A percentile compares a stretch with the other conserved stretches of the same genome.
Evolutionary conservation across 768 basidiomycete species (phyloP).

Genomic region (Calocera viscosa): DNA sequence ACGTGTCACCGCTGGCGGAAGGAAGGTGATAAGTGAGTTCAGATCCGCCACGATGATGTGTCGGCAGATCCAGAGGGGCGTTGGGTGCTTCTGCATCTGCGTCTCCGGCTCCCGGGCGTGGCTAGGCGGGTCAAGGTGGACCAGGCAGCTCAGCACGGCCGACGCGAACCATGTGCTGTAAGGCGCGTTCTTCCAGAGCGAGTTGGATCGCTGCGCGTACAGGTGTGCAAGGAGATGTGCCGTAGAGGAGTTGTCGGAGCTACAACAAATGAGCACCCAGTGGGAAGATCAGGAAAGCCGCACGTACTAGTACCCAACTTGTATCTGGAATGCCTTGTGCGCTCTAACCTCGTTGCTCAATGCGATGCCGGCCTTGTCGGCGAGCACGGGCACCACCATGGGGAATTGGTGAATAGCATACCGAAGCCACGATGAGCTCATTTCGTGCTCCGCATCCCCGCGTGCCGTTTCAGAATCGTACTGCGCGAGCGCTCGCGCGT

Average conservation of each 20-base stretch:
- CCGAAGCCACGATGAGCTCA: conserved; percentile 54
- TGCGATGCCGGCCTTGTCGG: conserved; percentile 68
- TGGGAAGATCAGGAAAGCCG: not conserved
- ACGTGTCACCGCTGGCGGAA: conserved; percentile 45
- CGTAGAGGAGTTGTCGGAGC: conserved; percentile 28
- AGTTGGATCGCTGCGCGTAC: conserved; percentile 63
- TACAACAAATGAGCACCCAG: not conserved
- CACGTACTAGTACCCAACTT: conserved; percentile 52
- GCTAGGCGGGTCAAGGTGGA: conserved; percentile 19
- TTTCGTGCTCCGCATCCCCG: conserved; percentile 37
- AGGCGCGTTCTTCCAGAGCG: conserved; percentile 69
- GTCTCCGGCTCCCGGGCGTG: conserved; percentile 25
- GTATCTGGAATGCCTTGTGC: conserved; percentile 54
- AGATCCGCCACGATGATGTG: conserved; percentile 59
- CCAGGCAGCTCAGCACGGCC: conserved; percentile 39
- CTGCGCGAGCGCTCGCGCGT: conserved; percentile 56
- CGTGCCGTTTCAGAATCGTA: conserved; percentile 37
- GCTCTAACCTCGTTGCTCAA: conserved; percentile 46
- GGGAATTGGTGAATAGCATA: conserved; percentile 72
- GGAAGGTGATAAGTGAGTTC: conserved; percentile 51
- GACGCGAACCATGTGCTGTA: conserved; percentile 54
- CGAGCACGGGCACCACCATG: conserved; percentile 63
- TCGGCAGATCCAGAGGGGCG: conserved; percentile 39
- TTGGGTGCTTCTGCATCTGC: conserved; percentile 21
- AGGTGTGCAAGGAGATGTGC: conserved; percentile 78